Evolutionary conservation across 2,329 filamentous ascomycete species (phyloP).

Genomic region (Colletotrichum tropicale): DNA sequence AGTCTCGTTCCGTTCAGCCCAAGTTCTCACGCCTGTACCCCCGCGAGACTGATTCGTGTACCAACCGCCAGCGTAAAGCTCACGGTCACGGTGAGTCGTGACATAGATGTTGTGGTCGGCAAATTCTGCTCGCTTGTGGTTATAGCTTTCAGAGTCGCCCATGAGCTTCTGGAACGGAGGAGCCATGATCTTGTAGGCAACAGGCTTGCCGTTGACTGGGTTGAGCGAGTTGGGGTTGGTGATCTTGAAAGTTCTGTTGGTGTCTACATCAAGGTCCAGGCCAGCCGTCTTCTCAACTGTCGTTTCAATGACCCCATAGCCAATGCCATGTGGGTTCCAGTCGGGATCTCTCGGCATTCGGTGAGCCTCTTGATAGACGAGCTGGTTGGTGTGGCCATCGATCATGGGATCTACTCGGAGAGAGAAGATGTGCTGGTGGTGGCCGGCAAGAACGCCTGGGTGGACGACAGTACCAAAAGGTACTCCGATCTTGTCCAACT

Average conservation of each 20-base stretch:
- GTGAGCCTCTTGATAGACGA: slow-evolving; percentile 51
- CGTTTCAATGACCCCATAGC: slow-evolving; percentile 9
- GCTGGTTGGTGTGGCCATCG: slow-evolving; percentile 58
- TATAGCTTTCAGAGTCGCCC: slow-evolving; percentile 12
- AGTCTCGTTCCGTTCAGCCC: slow-evolving; percentile 10
- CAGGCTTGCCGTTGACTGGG: slow-evolving; percentile 17
- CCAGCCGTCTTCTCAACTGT: slow-evolving; percentile 4
- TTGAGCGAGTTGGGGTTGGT: slow-evolving; percentile 17
- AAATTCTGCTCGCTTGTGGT: slow-evolving; percentile 18
- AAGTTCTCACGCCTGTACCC: slow-evolving; percentile 5
- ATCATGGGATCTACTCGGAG: slow-evolving; percentile 67
- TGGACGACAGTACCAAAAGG: slow-evolving; percentile 66
- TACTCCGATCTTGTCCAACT: slow-evolving; percentile 50
- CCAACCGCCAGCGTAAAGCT: slow-evolving; percentile 17
- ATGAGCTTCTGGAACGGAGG: slow-evolving; percentile 16
- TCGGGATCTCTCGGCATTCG: slow-evolving; percentile 9
- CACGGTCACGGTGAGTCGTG: slow-evolving; percentile 9
- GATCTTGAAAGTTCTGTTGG: slow-evolving; percentile 17
- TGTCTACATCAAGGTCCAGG: slow-evolving; percentile 1
- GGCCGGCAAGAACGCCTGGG: slow-evolving; percentile 47
- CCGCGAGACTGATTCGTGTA: slow-evolving; percentile 18
- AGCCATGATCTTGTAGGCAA: slow-evolving; percentile 20
- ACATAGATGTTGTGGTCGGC: slow-evolving; percentile 18
- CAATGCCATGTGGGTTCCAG: slow-evolving; percentile 18
- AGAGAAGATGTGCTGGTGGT: slow-evolving; percentile 81